Base-by-base conservation (phyloP, 2,329 filamentous ascomycete species). In the Phialophora macrospora region DNA sequence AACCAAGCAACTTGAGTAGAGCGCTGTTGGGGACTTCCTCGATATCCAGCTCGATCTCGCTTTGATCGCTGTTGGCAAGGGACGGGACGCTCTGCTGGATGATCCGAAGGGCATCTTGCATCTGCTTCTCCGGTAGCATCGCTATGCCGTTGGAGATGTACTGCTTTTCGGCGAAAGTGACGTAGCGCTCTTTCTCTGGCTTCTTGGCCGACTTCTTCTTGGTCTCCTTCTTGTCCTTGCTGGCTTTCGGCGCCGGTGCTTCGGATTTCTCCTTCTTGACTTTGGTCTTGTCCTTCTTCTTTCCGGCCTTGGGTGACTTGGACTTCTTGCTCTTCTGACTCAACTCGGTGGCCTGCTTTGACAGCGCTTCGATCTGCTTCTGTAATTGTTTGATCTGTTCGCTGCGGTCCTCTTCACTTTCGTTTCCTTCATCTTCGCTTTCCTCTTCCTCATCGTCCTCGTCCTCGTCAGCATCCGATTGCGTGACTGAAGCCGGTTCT, bases 131-230 rank as follows among this genome's bases (percentile, higher is more conserved):
- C 20, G 93, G 88, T 64, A 98, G 87, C 68, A 89, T 88, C 72
- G 89, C 90, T 69, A 97, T 95, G 14, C 91, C 90, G 65, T 90
- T 89, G 1, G 92, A 94, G 64, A 99, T 96, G 70, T 93, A 87
- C 64, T 95, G 92, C 82, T 98, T 98, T 79, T 99, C 93, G 3
- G 89, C 84, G 65, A 89, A 86, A 7, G 87, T 89, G 52, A 92
- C 87, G 74, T 91, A 86, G 61, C 85, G 84, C n/a, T 84, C 81
- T 73, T 86, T 88, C 67, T 82, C 84, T 0, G 75, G 74, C 67
- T 78, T 82, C 63, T 78, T 80, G 22, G 73, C 69, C 22, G 70
- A 82, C 44, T 68, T 72, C 65, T 79, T 78, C 75, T 81, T 84
- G 65, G 85, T 77, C 8, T 80, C 84, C 32, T 78, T 73, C 74